A percentile compares a stretch with the other conserved stretches of the same genome.
Conservation (phyloP, 2,329 filamentous ascomycete genomes). For the Fusarium ambrosium region DNA sequence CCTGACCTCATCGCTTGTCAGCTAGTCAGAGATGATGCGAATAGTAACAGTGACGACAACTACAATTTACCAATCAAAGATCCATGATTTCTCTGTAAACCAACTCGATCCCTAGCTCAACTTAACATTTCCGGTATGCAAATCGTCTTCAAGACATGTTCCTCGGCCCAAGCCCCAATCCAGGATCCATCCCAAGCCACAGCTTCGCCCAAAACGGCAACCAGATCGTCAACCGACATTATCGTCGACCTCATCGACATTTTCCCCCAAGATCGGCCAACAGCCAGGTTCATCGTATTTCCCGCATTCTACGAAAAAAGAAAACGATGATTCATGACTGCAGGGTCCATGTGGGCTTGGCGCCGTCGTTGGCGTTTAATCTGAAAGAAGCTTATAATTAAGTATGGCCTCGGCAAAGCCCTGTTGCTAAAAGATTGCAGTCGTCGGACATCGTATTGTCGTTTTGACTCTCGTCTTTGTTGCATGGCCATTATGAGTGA, state of each 20-base stretch:
- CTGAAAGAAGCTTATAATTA: slow-evolving; percentile 28
- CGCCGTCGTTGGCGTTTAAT: not conserved
- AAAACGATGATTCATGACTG: slow-evolving; percentile 44
- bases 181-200: not conserved
- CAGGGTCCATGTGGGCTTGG: slow-evolving; percentile 5
- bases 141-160: not conserved
- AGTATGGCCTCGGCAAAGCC: slow-evolving; percentile 14
- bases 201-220: slow-evolving; percentile 24
- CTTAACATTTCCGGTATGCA: not conserved
- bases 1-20: too few relatives aligned
- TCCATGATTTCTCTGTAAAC: too few relatives aligned
- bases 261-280: not conserved
- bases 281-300: not conserved
- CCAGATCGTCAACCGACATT: slow-evolving; percentile 26
- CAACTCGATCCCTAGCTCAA: too few relatives aligned
- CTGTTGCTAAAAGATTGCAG: too few relatives aligned
- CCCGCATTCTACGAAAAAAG: not conserved
- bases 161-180: too few relatives aligned
- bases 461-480: not conserved
- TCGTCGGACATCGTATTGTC: not conserved
- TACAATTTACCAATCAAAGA: too few relatives aligned
- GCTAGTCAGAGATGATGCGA: too few relatives aligned
- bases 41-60: too few relatives aligned
- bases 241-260: slow-evolving; percentile 9
- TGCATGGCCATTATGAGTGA: slow-evolving; percentile 30